phyloP scores from a whole-genome alignment of 495 filamentous ascomycete genomes.

The Elasticomyces elasticus region DNA sequence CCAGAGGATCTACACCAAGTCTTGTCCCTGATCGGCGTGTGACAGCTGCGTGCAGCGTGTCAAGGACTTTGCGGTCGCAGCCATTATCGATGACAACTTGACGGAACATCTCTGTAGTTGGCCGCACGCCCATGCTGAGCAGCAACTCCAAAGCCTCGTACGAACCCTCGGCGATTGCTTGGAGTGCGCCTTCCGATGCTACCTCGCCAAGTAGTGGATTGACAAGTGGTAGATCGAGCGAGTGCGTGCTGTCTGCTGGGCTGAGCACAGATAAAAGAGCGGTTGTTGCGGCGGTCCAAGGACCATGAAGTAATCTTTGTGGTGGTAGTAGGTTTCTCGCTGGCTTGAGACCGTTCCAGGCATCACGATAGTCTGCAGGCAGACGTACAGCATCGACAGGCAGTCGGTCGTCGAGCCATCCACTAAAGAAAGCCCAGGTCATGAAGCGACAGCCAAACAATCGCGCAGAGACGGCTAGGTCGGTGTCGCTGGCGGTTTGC shows the following conservation, averaged over 20 bases:
- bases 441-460: constrained; percentile 15
- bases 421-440: constrained; percentile 12
- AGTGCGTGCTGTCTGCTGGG: background rate
- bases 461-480: constrained; percentile 5
- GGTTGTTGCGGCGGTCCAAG: constrained; percentile 8
- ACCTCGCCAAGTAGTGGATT: constrained; percentile 1
- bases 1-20: constrained; percentile 6
- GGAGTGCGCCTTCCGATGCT: constrained; percentile 3
- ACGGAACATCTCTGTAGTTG: constrained; percentile 10
- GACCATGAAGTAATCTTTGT: constrained; percentile 7
- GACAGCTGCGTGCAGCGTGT: background rate
- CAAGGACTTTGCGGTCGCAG: constrained; percentile 2
- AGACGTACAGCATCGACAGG: background rate
- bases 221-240: background rate
- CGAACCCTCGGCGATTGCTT: constrained; percentile 8
- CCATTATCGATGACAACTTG: constrained; percentile 8
- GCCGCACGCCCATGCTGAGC: background rate
- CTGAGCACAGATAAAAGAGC: background rate
- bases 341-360: background rate
- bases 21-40: background rate
- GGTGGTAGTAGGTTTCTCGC: constrained; percentile 6
- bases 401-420: constrained; percentile 8
- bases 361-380: background rate
- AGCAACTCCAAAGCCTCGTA: background rate
- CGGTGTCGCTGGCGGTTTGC: background rate